Base-by-base conservation (phyloP, 164 flowering plant species). In the Warburgia ugandensis region DNA sequence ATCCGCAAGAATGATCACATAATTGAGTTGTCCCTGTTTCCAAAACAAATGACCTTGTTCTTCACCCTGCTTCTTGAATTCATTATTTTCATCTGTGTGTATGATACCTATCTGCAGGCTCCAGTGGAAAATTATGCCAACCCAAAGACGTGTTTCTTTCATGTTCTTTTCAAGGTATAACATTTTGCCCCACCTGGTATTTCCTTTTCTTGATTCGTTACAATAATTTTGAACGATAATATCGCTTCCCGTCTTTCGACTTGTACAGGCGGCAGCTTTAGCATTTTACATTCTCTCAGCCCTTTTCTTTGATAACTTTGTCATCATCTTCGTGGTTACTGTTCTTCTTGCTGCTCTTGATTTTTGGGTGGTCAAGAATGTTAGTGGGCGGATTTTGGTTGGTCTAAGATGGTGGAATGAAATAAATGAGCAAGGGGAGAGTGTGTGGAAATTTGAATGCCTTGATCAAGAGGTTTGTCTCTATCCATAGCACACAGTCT, bases 341-440 rank as follows among this genome's bases (percentile, higher is more conserved):
- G 95, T 86, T 44, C 71, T 92, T 63, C 89, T 88, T 14, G 72
- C 95, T 66, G 91, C 96, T 49, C 84, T 92, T 58, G 96, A 86
- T 58, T 92, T 92, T 64, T 88, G 98, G 98, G 95, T 92, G 0
- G 98, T 92, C 23, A 92, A 88, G 72, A 92, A 92, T 76, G 88
- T 92, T 20, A 92, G 91, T 72, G 95, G 98, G 13, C 77, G 95
- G 30, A 92, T 92, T 35, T 68, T 92, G 51, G 98, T 88, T 57
- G 96, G 98, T 49, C 61, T 88, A 64, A 81, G 98, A 70, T 92
- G 96, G 98, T 85, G 96, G 96, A 92, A 92, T 73, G 96, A 92
- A 68, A 86, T 86, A 45, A 66, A 92, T 70, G 98, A 92, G 27
- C 51, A 69, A 58, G 98, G 95, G 20, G 98, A 92, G 66, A 86